Evolutionary conservation across 495 filamentous ascomycete genomes (phyloP).

Genomic region (Podospora pseudoanserina): DNA sequence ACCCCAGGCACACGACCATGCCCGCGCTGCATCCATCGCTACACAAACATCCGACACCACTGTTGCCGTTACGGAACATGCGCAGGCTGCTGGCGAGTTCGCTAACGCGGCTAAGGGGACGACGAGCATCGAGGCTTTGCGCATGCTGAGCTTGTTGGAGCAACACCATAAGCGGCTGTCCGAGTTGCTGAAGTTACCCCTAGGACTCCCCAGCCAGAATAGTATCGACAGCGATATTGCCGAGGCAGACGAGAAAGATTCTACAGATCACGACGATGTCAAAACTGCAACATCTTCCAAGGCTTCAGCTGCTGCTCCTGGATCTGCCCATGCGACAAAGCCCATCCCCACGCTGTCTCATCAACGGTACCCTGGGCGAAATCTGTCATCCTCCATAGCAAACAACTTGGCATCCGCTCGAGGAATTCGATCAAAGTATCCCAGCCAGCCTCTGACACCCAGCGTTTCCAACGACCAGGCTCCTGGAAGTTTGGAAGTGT

Average conservation of each 20-base stretch:
- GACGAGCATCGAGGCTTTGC: constrained; percentile 74
- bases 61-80: constrained; percentile 80
- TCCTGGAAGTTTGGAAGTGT: constrained; percentile 64
- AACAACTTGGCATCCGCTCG: constrained; percentile 86
- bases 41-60: constrained; percentile 71
- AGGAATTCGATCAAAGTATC: constrained; percentile 71
- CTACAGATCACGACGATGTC: constrained; percentile 13
- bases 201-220: constrained; percentile 53
- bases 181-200: constrained; percentile 67
- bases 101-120: constrained; percentile 73
- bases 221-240: constrained; percentile 34
- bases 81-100: constrained; percentile 85
- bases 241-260: constrained; percentile 39
- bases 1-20: constrained; percentile 79
- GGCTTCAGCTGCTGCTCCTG: not conserved
- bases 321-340: not conserved
- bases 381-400: constrained; percentile 79
- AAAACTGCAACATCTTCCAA: constrained; percentile 22
- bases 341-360: constrained; percentile 47
- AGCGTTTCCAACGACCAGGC: constrained; percentile 71
- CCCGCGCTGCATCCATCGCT: constrained; percentile 69
- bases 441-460: constrained; percentile 61
- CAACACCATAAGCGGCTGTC: constrained; percentile 79
- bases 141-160: constrained; percentile 80
- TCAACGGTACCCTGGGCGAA: constrained; percentile 54